phyloP scores from a whole-genome alignment of 805 yeast genomes.

The Spathaspora boniae region DNA sequence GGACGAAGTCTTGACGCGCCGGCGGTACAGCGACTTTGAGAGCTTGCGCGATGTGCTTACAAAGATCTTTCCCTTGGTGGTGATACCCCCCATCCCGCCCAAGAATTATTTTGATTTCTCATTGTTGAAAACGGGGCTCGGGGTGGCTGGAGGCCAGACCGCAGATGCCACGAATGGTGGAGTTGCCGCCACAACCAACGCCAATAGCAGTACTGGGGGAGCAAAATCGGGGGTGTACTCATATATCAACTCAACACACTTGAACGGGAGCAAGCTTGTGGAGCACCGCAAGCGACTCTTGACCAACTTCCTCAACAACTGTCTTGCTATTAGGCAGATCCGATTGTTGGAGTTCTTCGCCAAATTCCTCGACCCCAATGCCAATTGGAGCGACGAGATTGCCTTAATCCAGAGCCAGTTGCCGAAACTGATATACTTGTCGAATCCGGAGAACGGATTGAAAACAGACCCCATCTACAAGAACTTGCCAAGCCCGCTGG shows the following conservation, averaged over 20 bases:
- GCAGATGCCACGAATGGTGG: no score
- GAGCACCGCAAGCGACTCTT: slow-evolving; percentile 68
- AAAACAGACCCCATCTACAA: slow-evolving; percentile 32
- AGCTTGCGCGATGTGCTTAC: slow-evolving; percentile 68
- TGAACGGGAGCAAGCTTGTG: slow-evolving; percentile 33
- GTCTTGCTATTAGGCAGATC: slow-evolving; percentile 56
- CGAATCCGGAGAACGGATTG: slow-evolving; percentile 45
- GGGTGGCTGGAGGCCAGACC: slow-evolving; percentile 23
- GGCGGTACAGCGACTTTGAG: slow-evolving; percentile 89
- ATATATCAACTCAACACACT: slow-evolving; percentile 40
- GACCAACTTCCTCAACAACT: slow-evolving; percentile 72
- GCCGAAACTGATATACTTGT: slow-evolving; percentile 37
- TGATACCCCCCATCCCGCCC: slow-evolving; percentile 90
- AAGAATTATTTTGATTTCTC: slow-evolving; percentile 38
- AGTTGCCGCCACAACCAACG: slow-evolving; percentile 21
- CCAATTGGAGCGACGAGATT: slow-evolving; percentile 74
- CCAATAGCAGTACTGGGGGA: slow-evolving; percentile 4
- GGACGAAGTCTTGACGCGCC: slow-evolving; percentile 61
- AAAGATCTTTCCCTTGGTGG: slow-evolving; percentile 71
- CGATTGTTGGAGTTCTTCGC: slow-evolving; percentile 60
- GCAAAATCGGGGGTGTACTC: no score
- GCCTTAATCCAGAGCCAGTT: slow-evolving; percentile 32
- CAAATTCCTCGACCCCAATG: slow-evolving; percentile 81
- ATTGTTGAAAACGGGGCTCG: slow-evolving; percentile 29
- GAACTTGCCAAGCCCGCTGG: slow-evolving; percentile 33